phyloP scores from a whole-genome alignment of 331 rosid species.

The Rosa hybrid region DNA sequence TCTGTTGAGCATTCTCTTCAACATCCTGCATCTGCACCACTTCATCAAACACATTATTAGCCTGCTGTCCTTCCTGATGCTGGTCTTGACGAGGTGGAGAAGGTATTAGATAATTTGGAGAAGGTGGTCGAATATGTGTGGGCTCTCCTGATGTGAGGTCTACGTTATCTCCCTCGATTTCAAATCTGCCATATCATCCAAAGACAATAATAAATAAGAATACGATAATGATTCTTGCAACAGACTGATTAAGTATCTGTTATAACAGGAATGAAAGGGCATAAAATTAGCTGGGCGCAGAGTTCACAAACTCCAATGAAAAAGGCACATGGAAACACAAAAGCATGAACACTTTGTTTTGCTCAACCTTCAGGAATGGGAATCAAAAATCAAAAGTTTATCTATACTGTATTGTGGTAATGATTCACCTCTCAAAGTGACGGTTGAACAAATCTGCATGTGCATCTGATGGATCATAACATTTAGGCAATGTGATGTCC shows the following conservation, averaged over 20 bases:
- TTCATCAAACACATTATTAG: not conserved
- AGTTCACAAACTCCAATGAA: not conserved
- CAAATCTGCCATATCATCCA: constrained; percentile 60
- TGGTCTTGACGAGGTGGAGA: constrained; percentile 60
- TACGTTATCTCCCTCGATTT: constrained; percentile 61
- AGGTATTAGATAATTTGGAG: constrained; percentile 31
- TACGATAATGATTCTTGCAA: not conserved
- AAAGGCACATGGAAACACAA: not conserved
- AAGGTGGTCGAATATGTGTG: constrained; percentile 28
- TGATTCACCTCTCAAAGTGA: constrained; percentile 65
- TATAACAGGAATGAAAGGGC: not conserved
- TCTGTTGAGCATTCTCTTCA: constrained; percentile 35
- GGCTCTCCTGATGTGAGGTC: constrained; percentile 48
- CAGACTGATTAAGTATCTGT: not conserved
- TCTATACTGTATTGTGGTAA: not conserved
- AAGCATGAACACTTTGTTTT: constrained; percentile 7
- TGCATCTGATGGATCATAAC: constrained; percentile 49
- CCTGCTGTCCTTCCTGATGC: constrained; percentile 42
- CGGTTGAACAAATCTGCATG: constrained; percentile 29
- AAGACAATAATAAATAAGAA: not conserved
- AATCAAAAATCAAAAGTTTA: not conserved
- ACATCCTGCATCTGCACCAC: constrained; percentile 41
- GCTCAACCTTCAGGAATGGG: not conserved
- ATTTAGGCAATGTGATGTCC: constrained; percentile 63
- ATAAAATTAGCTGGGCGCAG: not conserved